These are phyloP conservation scores for Apophysomyces sp. DNA, from an alignment of 371 early-diverging fungal genomes.

Conservation along the genomic window DNA sequence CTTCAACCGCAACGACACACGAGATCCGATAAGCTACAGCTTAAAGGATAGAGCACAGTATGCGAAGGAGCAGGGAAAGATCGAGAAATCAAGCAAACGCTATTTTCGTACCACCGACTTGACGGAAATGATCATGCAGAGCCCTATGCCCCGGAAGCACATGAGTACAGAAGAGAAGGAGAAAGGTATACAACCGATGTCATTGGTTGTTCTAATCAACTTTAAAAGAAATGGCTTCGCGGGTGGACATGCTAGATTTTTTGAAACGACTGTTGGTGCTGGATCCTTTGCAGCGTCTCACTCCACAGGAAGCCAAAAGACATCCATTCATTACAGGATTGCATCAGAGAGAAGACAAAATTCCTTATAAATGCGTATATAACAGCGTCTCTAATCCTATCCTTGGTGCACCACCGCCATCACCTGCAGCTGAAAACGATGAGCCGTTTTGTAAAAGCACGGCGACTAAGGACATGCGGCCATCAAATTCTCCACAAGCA, in stretches of 20 bases:
- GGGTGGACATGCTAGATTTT: slow-evolving; percentile 80
- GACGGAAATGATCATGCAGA: slow-evolving; percentile 77
- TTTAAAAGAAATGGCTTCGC: slow-evolving; percentile 56
- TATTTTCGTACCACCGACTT: slow-evolving; percentile 81
- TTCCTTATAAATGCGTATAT: not conserved
- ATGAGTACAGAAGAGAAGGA: slow-evolving; percentile 63
- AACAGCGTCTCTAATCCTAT: not conserved
- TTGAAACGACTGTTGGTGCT: slow-evolving; percentile 75
- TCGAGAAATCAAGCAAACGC: slow-evolving; percentile 84
- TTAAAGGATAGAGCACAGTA: slow-evolving; percentile 84
- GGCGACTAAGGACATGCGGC: not conserved
- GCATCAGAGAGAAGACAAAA: not conserved
- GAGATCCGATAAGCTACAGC: slow-evolving; percentile 52
- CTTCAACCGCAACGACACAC: slow-evolving; percentile 59
- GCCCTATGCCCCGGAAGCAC: slow-evolving; percentile 74
- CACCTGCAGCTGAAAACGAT: not conserved
- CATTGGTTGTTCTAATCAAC: too few species aligned
- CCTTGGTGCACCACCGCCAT: not conserved
- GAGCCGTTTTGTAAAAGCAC: not conserved
- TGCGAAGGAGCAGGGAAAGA: slow-evolving; percentile 62
- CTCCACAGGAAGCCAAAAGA: slow-evolving; percentile 85
- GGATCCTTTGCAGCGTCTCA: slow-evolving; percentile 88
- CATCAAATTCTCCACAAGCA: not conserved
- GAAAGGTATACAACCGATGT: slow-evolving; percentile 52
- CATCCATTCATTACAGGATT: slow-evolving; percentile 84